Conservation (phyloP, 345 rosid species). For the Populus davidiana region DNA sequence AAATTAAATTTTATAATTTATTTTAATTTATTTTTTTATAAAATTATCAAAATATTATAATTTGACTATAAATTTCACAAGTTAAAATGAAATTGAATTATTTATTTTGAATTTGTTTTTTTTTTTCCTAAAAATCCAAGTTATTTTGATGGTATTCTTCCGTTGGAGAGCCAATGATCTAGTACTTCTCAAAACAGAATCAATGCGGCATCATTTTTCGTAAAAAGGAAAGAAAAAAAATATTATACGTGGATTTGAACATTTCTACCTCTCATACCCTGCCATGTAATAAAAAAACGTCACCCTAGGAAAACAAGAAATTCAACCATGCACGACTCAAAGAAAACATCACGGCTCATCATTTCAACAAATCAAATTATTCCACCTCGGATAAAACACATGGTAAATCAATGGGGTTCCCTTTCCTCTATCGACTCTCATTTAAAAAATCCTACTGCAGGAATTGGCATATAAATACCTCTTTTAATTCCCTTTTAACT, state of each 20-base stretch:
- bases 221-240: not conserved
- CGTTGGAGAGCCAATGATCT: too few relatives aligned
- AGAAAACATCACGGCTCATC: not conserved
- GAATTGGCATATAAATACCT: not conserved
- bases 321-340: too few relatives aligned
- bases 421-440: not conserved
- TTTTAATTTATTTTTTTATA: too few relatives aligned
- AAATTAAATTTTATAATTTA: too few relatives aligned
- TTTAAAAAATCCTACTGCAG: not conserved
- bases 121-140: too few relatives aligned
- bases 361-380: not conserved
- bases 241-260: not conserved
- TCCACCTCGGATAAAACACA: not conserved
- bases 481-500: too few relatives aligned
- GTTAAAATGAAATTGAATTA: too few relatives aligned
- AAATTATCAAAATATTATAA: too few relatives aligned
- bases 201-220: too few relatives aligned
- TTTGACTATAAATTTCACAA: rapidly evolving
- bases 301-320: not conserved
- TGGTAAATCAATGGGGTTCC: not conserved
- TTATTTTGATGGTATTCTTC: too few relatives aligned
- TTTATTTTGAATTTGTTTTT: too few relatives aligned
- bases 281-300: not conserved
- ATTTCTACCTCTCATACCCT: not conserved
- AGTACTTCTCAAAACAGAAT: too few relatives aligned